Conservation (phyloP, 257 asterid genomes). For the Haberlea rhodopensis region DNA sequence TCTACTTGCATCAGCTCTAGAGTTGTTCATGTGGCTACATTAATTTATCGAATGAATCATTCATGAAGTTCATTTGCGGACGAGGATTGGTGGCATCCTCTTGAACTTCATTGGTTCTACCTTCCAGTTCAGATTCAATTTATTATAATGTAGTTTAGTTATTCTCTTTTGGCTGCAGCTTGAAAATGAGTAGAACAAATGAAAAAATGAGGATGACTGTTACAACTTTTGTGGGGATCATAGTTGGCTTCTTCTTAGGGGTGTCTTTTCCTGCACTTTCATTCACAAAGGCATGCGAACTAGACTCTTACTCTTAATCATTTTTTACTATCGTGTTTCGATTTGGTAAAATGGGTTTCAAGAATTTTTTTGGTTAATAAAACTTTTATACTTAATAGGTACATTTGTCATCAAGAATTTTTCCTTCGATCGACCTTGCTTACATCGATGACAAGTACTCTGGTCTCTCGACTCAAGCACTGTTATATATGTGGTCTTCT, state of each 20-base stretch:
- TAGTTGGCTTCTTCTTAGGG: slow-evolving; percentile 82
- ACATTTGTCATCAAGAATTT: slow-evolving; percentile 46
- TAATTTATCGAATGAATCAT: background rate
- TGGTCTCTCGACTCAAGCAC: slow-evolving; percentile 77
- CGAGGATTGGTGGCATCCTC: background rate
- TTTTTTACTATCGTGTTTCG: background rate
- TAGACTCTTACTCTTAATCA: background rate
- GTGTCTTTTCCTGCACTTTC: slow-evolving; percentile 77
- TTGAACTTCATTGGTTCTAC: too few species aligned
- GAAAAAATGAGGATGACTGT: slow-evolving; percentile 73
- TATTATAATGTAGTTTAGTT: background rate
- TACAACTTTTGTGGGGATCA: slow-evolving; percentile 67
- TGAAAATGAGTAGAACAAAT: slow-evolving; percentile 54
- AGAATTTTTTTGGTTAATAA: slow-evolving; percentile 23
- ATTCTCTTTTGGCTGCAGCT: slow-evolving; percentile 37
- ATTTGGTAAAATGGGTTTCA: background rate
- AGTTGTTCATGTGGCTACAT: background rate
- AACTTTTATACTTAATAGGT: slow-evolving; percentile 39
- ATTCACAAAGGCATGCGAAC: slow-evolving; percentile 60
- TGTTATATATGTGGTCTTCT: slow-evolving; percentile 74
- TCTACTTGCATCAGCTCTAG: too few species aligned
- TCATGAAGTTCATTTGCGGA: background rate
- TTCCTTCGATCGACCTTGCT: slow-evolving; percentile 60
- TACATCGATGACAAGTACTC: slow-evolving; percentile 76
- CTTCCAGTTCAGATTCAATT: background rate